These are phyloP conservation scores for Alternaria atra DNA, from an alignment of 2,329 filamentous ascomycete species.

Conservation along the genomic window DNA sequence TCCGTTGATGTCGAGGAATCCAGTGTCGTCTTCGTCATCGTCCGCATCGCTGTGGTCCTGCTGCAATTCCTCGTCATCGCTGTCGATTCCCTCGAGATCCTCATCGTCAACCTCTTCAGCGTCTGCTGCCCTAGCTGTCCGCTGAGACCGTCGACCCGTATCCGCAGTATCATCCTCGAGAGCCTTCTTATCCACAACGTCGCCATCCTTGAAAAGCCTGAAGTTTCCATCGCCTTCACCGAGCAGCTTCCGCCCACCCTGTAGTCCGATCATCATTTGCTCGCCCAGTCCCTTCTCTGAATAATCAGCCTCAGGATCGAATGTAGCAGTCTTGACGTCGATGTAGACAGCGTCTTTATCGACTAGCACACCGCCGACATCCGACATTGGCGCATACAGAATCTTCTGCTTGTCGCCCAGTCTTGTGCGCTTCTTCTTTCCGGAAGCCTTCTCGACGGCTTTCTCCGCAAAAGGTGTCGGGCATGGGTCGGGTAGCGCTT, in stretches of 20 bases:
- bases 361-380: slow-evolving; percentile 93
- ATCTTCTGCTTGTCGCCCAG: slow-evolving; percentile 97
- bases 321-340: slow-evolving; percentile 74
- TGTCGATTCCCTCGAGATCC: slow-evolving; percentile 58
- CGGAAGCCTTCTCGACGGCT: slow-evolving; percentile 81
- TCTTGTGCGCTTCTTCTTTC: slow-evolving; percentile 80
- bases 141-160: slow-evolving; percentile 62
- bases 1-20: slow-evolving; percentile 51
- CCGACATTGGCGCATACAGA: slow-evolving; percentile 96
- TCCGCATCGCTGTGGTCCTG: slow-evolving; percentile 57
- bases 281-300: slow-evolving; percentile 90
- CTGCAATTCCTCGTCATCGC: slow-evolving; percentile 64
- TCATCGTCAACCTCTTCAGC: slow-evolving; percentile 62
- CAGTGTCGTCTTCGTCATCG: slow-evolving; percentile 63
- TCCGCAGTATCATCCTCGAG: slow-evolving; percentile 66
- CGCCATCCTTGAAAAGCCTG: slow-evolving; percentile 82
- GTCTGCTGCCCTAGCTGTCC: slow-evolving; percentile 60
- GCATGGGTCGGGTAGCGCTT: slow-evolving; percentile 90
- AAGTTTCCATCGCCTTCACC: slow-evolving; percentile 85
- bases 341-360: slow-evolving; percentile 98
- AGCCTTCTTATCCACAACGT: slow-evolving; percentile 65
- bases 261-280: slow-evolving; percentile 89
- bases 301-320: slow-evolving; percentile 69
- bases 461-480: slow-evolving; percentile 92
- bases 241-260: slow-evolving; percentile 81